These are phyloP conservation scores for Calonectria pteridis DNA, from an alignment of 2,329 filamentous ascomycete species.

Conservation along the genomic window DNA sequence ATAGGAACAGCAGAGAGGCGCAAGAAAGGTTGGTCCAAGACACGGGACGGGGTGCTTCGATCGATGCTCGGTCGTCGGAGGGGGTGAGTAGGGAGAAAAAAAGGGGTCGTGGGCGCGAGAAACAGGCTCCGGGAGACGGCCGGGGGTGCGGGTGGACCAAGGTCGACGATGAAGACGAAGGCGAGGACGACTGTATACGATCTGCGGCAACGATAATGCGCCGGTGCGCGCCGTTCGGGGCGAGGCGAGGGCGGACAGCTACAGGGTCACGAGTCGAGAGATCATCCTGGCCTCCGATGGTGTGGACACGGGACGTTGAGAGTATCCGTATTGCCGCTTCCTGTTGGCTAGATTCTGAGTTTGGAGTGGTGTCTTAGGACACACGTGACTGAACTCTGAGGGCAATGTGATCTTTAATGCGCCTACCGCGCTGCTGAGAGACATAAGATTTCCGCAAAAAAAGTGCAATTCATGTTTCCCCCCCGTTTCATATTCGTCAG, in stretches of 20 bases:
- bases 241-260: constrained; percentile 7
- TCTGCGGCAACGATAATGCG: not conserved
- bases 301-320: not conserved
- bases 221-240: constrained; percentile 12
- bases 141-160: not conserved
- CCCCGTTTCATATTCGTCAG: not conserved
- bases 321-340: not conserved
- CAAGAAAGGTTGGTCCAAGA: not conserved
- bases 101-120: not conserved
- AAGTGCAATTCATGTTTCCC: not conserved
- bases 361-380: constrained; percentile 18
- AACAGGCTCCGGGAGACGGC: not conserved
- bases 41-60: not conserved
- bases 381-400: constrained; percentile 25
- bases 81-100: not conserved
- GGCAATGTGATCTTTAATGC: constrained; percentile 1
- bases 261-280: constrained; percentile 1
- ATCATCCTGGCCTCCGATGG: constrained; percentile 16
- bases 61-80: constrained; percentile 1
- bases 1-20: not conserved
- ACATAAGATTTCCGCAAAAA: not conserved
- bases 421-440: not conserved
- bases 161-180: not conserved
- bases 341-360: not conserved
- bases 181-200: not conserved